Conservation (phyloP, 2,329 filamentous ascomycete species). For the Calonectria multiphialidica region DNA sequence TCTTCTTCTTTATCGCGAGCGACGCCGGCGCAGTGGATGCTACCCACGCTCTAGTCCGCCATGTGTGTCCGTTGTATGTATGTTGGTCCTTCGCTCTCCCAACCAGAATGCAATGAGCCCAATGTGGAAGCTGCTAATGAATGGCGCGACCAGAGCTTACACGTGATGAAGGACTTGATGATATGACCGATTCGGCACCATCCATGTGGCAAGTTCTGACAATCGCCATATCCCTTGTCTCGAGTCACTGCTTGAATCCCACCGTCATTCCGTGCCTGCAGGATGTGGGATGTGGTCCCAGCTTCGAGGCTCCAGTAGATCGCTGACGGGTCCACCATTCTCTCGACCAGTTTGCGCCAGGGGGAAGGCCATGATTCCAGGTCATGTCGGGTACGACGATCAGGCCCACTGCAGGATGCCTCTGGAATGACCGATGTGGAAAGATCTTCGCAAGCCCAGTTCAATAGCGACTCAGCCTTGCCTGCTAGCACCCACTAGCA, state of each 20-base stretch:
- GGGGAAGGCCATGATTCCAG: not conserved
- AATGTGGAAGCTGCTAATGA: not conserved
- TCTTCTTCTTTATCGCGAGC: not conserved
- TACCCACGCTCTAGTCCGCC: not conserved
- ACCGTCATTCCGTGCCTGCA: not conserved
- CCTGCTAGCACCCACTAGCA: not conserved
- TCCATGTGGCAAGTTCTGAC: not conserved
- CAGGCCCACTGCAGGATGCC: not conserved
- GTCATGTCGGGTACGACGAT: not conserved
- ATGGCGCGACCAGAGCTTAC: not conserved
- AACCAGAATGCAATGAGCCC: not conserved
- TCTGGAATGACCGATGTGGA: not conserved
- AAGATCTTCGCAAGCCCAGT: not conserved
- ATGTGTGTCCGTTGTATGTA: too few relatives aligned
- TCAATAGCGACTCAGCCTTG: not conserved
- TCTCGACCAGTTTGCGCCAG: not conserved
- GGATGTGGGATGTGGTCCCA: not conserved
- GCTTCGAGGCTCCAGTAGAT: not conserved
- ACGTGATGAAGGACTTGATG: not conserved
- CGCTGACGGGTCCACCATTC: not conserved
- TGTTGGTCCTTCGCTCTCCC: not conserved
- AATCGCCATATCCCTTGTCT: not conserved
- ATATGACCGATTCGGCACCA: not conserved
- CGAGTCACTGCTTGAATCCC: not conserved
- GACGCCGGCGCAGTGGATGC: not conserved